Base-by-base conservation (phyloP, 2,329 filamentous ascomycete species). In the Truncatella angustata region DNA sequence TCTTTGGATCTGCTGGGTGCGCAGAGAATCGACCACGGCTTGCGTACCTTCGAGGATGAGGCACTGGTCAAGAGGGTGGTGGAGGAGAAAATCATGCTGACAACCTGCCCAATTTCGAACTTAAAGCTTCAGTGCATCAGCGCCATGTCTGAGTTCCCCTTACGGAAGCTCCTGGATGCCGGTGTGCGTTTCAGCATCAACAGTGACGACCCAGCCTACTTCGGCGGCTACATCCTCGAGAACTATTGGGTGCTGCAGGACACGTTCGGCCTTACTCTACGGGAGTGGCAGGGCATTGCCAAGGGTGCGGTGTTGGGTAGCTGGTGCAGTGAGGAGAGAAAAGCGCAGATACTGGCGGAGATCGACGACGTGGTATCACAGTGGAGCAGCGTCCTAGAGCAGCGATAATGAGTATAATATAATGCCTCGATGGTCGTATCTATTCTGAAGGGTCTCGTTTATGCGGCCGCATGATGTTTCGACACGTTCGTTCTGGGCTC, bases 211-310 rank as follows among this genome's bases (percentile, higher is more conserved):
- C 86, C 86, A 54, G 86, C 85, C 10, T 90, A 90, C 63, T 91
- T 92, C 70, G 86, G 87, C 3, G 85, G 82, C 0, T 91, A 90
- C 66, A 81, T 91, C 49, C 71, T 88, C 48, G 86, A 88, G 60
- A 91, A 91, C 59, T 91, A 87, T 69, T 86, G 82, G 60, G 85
- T 85, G 1, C 85, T 92, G 26, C 87, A 92, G 66, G 84, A 90
- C 37, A 82, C 85, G 1, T 90, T 90, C 66, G 64, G 71, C 4
- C 67, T 92, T 57, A 77, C 67, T 20, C 69, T 84, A 4, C 67
- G 71, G n/a, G 87, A 92, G 50, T 91, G 88, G 89, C 76, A 72
- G 57, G 69, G 63, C 5, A 86, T 92, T 61, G 82, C 80, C 10
- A 74, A 74, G 56, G 80, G 81, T 34, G 76, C 80, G 18, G 82